Evolutionary conservation across 2,329 filamentous ascomycete species (phyloP).

Genomic region (Shiraia sp.): DNA sequence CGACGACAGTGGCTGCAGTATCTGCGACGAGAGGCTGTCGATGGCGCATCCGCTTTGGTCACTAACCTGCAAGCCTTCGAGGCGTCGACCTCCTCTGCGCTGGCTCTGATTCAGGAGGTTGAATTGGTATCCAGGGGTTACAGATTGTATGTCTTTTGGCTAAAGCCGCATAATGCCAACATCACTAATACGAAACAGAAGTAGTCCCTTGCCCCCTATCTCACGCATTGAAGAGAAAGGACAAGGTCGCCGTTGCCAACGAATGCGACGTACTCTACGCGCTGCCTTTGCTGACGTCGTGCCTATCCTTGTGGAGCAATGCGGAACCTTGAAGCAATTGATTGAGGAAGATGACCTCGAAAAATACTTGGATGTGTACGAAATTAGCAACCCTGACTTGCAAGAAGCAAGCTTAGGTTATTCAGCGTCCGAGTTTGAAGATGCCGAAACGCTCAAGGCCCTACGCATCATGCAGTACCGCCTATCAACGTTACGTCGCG

Average conservation of each 20-base stretch:
- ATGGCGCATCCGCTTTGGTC: constrained; percentile 70
- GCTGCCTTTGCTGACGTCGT: constrained; percentile 71
- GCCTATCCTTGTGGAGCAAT: constrained; percentile 71
- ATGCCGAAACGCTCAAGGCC: constrained; percentile 76
- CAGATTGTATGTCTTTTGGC: constrained; percentile 64
- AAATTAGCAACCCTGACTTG: constrained; percentile 52
- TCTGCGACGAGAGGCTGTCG: constrained; percentile 73
- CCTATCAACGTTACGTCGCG: constrained; percentile 78
- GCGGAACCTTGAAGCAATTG: constrained; percentile 69
- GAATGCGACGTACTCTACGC: constrained; percentile 76
- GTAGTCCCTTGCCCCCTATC: constrained; percentile 87
- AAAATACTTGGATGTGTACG: constrained; percentile 80
- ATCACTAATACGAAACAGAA: constrained; percentile 58
- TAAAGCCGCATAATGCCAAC: constrained; percentile 4
- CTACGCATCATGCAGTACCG: constrained; percentile 69
- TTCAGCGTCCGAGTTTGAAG: constrained; percentile 69
- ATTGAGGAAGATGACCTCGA: constrained; percentile 82
- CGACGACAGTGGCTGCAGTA: constrained; percentile 82
- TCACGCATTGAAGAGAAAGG: constrained; percentile 84
- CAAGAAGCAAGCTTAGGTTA: constrained; percentile 57
- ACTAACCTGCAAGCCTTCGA: constrained; percentile 80
- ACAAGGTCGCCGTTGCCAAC: constrained; percentile 76
- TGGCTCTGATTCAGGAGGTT: constrained; percentile 90
- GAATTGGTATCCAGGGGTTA: constrained; percentile 92
- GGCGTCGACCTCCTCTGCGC: constrained; percentile 71